These are phyloP conservation scores for Cystofilobasidium bisporidii DNA, from an alignment of 768 basidiomycete genomes.

Conservation along the genomic window DNA sequence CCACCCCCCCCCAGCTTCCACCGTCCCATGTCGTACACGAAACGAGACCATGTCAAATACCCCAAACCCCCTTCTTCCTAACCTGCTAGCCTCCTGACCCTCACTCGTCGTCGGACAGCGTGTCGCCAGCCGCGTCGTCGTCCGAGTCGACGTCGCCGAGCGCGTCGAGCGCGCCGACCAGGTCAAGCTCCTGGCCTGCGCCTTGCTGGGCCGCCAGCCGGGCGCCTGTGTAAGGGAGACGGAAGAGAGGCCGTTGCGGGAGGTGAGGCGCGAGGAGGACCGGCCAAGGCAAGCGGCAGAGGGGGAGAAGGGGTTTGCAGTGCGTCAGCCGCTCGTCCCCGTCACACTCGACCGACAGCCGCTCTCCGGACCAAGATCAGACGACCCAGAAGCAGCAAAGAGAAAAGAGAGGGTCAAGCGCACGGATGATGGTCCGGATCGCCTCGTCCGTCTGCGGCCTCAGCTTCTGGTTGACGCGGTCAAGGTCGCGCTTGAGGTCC, in stretches of 20 bases:
- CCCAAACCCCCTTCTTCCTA: background rate
- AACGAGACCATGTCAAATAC: no score
- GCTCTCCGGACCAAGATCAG: slow-evolving; percentile 16
- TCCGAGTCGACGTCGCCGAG: slow-evolving; percentile 21
- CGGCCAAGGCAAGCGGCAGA: background rate
- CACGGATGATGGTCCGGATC: slow-evolving; percentile 27
- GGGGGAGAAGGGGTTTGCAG: background rate
- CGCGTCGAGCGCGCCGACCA: slow-evolving; percentile 26
- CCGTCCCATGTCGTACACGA: no score
- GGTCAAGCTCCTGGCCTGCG: slow-evolving; percentile 13
- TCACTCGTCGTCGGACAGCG: slow-evolving; percentile 18
- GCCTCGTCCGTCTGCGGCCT: slow-evolving; percentile 26
- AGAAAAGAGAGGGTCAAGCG: no score
- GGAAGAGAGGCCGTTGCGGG: background rate
- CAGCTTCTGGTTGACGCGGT: slow-evolving; percentile 37
- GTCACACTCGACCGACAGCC: no score
- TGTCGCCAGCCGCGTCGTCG: background rate
- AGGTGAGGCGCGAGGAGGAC: background rate
- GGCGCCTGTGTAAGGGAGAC: slow-evolving; percentile 2
- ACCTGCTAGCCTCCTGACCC: background rate
- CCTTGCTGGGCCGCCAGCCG: slow-evolving; percentile 19
- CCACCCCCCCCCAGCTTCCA: no score
- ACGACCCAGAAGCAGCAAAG: background rate
- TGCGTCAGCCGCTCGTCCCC: background rate
- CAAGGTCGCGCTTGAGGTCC: slow-evolving; percentile 56